Conservation (phyloP, 1,284 basidiomycete species). For the Schizophyllum commune region DNA sequence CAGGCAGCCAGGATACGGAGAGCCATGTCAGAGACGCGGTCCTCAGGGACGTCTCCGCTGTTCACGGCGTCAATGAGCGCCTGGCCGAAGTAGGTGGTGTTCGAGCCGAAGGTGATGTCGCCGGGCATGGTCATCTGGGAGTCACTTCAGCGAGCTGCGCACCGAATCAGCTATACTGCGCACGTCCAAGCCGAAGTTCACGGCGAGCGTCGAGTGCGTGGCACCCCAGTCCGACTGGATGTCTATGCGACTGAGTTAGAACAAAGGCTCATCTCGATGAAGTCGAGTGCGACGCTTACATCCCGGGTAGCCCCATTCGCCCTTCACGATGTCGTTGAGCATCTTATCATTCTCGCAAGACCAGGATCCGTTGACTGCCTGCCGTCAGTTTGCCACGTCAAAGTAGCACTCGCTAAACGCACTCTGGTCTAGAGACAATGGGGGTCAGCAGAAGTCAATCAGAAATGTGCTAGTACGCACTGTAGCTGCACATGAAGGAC, state of each 20-base stretch:
- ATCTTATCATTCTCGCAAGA: conserved; percentile 64
- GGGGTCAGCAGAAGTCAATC: background rate
- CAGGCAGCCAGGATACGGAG: conserved; percentile 56
- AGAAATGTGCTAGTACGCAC: conserved; percentile 21
- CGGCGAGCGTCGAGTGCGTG: conserved; percentile 31
- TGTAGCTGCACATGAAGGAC: conserved; percentile 67
- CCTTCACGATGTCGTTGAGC: conserved; percentile 67
- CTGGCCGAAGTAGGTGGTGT: conserved; percentile 43
- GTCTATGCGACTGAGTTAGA: conserved; percentile 16
- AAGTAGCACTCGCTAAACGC: conserved; percentile 7
- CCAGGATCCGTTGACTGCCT: conserved; percentile 54
- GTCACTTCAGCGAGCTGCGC: background rate
- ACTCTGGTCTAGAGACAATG: conserved; percentile 32
- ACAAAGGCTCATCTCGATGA: conserved; percentile 14
- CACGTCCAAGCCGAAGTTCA: conserved; percentile 58
- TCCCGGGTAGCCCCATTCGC: conserved; percentile 69
- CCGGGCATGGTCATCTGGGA: conserved; percentile 55
- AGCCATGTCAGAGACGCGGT: conserved; percentile 56
- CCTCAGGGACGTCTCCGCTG: conserved; percentile 41
- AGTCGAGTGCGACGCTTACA: no score
- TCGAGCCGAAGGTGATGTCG: conserved; percentile 33
- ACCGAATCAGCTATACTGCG: conserved; percentile 10
- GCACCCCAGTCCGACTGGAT: conserved; percentile 23
- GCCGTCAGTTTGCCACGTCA: background rate
- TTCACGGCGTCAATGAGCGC: conserved; percentile 43